A percentile compares a stretch with the other conserved stretches of the same genome.
These are phyloP conservation scores for Mortierella sp. DNA, from an alignment of 371 early-diverging fungal genomes.

Conservation along the genomic window DNA sequence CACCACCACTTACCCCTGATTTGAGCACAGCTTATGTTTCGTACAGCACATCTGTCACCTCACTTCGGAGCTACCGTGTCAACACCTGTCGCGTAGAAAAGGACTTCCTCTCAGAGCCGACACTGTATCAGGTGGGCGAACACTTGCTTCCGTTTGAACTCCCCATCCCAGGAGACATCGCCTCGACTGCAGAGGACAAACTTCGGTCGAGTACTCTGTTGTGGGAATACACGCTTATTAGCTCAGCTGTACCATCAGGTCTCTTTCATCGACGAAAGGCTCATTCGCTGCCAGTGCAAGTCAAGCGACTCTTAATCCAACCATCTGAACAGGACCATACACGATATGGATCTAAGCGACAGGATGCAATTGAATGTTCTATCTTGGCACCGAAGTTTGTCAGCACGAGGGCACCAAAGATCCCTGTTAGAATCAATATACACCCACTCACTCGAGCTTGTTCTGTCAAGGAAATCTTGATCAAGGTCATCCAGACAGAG, in stretches of 20 bases:
- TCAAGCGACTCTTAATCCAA: conserved; percentile 26
- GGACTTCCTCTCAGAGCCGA: conserved; percentile 12
- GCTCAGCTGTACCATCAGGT: conserved; percentile 14
- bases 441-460: conserved; percentile 17
- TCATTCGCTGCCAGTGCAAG: conserved; percentile 8
- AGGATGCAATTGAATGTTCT: conserved; percentile 31
- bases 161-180: conserved; percentile 33
- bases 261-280: conserved; percentile 31
- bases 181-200: conserved; percentile 18
- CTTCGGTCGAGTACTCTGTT: conserved; percentile 13
- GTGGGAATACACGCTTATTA: conserved; percentile 33
- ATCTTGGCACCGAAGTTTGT: conserved; percentile 37
- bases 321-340: conserved; percentile 24
- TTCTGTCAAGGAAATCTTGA: conserved; percentile 24
- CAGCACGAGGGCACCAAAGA: conserved; percentile 1
- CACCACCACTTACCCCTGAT: neutral
- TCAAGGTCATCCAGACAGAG: conserved; percentile 30
- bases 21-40: neutral
- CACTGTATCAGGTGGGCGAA: conserved; percentile 26
- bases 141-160: conserved; percentile 29
- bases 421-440: conserved; percentile 13
- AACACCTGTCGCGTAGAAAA: conserved; percentile 14
- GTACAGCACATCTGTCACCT: neutral
- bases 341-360: conserved; percentile 29
- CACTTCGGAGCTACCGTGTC: conserved; percentile 14